Base-by-base conservation (phyloP, 192 early-diverging fungal species). In the Rhizophagus sp. region DNA sequence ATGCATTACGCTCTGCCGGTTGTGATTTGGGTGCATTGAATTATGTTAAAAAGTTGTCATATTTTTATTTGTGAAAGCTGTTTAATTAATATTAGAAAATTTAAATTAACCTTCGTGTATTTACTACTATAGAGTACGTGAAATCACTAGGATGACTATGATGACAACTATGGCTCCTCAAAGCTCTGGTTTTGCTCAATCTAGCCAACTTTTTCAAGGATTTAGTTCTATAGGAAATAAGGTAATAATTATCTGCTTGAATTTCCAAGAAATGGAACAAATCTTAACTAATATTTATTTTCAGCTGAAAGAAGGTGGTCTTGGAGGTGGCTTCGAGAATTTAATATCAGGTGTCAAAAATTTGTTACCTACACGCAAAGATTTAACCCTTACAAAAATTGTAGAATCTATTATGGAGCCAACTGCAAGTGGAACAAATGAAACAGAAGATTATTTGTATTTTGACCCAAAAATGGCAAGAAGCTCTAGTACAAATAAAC, bases 281-380 rank as follows among this genome's bases (percentile, higher is more conserved):
- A 71, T 12, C 22, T 39, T 30, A 52, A 50, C 5, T 61, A 8
- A 33, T 25, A 52, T 44, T 75, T 81, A 49, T 33, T 64, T 64
- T 52, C 39, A 13, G 17, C 41, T 92, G n/a, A 88, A 89, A 70
- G 90, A 89, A 69, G 90, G 92, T 52, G 92, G 91, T 13, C 86
- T 92, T 49, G 91, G 89, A 75, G 90, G 91, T 41, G 92, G 92
- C 44, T 87, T 95, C 62, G 91, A 93, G 44, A 92, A 91, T 75
- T 84, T 94, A 57, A 82, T 94, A 78, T 92, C 96, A 8, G 96
- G 96, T 7, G 97, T 99, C 19, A 95, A 96, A 83, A 99, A 98
- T 83, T 88, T 99, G 69, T 85, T 99, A 62, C 97, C 97, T 0
- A 90, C 95, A 6, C 90, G 92, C 67, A 96, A 96, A 84, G 95